Evolutionary conservation across 305 asterid species (phyloP).

Genomic region (Andrographis paniculata): DNA sequence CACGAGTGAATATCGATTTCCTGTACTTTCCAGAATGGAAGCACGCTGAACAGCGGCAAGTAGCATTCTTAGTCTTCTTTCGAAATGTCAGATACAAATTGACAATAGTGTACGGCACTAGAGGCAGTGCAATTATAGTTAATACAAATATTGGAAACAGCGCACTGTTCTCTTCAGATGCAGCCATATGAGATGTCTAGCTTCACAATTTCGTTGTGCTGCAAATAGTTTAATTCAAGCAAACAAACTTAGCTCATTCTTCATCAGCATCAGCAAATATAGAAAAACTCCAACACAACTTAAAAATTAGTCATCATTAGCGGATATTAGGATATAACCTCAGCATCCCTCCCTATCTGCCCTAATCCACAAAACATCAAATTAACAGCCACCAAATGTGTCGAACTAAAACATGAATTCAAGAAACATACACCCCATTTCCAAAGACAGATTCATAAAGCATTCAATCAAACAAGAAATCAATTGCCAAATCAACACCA

Average conservation of each 20-base stretch:
- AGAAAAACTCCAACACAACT: constrained; percentile 2
- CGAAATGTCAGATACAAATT: constrained; percentile 51
- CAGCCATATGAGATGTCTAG: constrained; percentile 52
- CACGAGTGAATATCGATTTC: constrained; percentile 82
- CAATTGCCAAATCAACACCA: background rate
- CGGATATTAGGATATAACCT: background rate
- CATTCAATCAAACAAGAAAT: constrained; percentile 4
- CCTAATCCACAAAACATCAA: background rate
- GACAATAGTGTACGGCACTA: constrained; percentile 84
- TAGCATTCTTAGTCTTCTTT: constrained; percentile 52
- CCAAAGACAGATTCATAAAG: constrained; percentile 14
- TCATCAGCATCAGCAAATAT: constrained; percentile 9
- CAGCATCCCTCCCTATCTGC: background rate
- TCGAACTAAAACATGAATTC: constrained; percentile 5
- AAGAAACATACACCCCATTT: constrained; percentile 2
- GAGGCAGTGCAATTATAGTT: constrained; percentile 87
- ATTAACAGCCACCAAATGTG: background rate
- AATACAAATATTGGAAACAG: constrained; percentile 85
- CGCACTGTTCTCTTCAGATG: constrained; percentile 82
- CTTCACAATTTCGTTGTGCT: constrained; percentile 17
- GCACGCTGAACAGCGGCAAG: constrained; percentile 85
- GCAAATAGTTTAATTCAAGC: constrained; percentile 15
- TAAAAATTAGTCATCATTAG: constrained; percentile 1
- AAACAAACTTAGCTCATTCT: background rate
- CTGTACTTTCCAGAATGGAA: constrained; percentile 87